Percentiles rank a stretch among this genome's conserved stretches.
These are phyloP conservation scores for Cucumis variabilis DNA, from an alignment of 331 rosid species.

Conservation along the genomic window DNA sequence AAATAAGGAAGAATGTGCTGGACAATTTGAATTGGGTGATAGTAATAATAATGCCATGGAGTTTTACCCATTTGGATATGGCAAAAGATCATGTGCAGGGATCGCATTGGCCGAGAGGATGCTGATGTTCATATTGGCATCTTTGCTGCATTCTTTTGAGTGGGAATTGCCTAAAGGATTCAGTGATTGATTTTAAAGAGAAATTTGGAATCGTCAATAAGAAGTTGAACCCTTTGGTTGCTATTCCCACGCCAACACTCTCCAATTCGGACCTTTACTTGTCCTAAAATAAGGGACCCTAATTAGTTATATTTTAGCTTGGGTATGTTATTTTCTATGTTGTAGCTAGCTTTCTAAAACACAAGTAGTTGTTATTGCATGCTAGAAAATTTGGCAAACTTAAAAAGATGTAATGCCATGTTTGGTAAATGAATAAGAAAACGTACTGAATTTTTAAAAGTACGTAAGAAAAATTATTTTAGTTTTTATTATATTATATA, in stretches of 20 bases:
- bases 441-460: too few relatives aligned
- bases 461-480: too few relatives aligned
- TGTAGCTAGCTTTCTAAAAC: too few relatives aligned
- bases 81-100: conserved; percentile 56
- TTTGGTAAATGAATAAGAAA: too few relatives aligned
- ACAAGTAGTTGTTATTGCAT: too few relatives aligned
- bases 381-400: too few relatives aligned
- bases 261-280: conserved; percentile 39
- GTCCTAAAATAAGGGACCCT: too few relatives aligned
- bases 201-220: conserved; percentile 43
- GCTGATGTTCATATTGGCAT: conserved; percentile 35
- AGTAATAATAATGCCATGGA: conserved; percentile 5
- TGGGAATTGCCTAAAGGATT: conserved; percentile 45
- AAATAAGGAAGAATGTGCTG: background rate
- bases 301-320: too few relatives aligned
- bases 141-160: conserved; percentile 47
- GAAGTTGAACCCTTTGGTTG: conserved; percentile 41
- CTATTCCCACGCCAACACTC: conserved; percentile 43
- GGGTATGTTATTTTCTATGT: background rate
- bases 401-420: too few relatives aligned
- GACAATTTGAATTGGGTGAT: too few relatives aligned
- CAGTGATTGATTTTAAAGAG: conserved; percentile 35
- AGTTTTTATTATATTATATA: too few relatives aligned
- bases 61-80: conserved; percentile 55
- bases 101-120: conserved; percentile 43